Percentiles rank a stretch among this genome's conserved stretches.
Evolutionary conservation across 1,284 basidiomycete genomes (phyloP).

Genomic region (Salmacisia buchloeana): DNA sequence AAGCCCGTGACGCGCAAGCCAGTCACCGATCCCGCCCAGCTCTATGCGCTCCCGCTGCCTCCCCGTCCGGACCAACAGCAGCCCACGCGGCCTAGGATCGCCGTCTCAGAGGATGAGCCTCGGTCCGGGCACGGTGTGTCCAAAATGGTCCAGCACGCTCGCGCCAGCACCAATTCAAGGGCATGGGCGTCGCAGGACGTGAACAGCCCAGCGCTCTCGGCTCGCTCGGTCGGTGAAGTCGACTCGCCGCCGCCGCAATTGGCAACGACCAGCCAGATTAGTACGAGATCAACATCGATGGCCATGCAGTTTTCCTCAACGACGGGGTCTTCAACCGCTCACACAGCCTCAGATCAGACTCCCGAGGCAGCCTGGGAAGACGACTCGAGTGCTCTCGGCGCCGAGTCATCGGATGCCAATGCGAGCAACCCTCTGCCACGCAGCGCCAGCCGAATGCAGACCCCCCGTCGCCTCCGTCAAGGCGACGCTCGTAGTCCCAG

Average conservation of each 20-base stretch:
- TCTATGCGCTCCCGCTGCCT: background rate
- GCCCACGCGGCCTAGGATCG: background rate
- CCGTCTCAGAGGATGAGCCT: too few species aligned
- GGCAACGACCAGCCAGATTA: background rate
- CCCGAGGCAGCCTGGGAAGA: conserved; percentile 4
- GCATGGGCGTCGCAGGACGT: conserved; percentile 1
- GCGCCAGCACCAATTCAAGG: background rate
- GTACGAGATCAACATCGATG: background rate
- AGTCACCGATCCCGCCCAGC: background rate
- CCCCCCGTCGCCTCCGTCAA: too few species aligned
- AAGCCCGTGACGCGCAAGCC: too few species aligned
- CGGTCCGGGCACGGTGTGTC: too few species aligned
- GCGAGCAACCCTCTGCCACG: too few species aligned
- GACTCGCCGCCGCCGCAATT: background rate
- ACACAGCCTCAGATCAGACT: background rate
- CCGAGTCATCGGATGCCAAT: too few species aligned
- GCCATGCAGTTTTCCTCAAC: background rate
- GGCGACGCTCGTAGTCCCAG: too few species aligned
- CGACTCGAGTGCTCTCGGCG: background rate
- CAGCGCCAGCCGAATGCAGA: background rate
- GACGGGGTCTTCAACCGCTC: background rate
- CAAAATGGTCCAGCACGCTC: conserved; percentile 1
- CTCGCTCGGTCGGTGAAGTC: background rate
- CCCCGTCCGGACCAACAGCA: too few species aligned
- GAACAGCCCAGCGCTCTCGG: background rate